phyloP scores from a whole-genome alignment of 2,329 filamentous ascomycete genomes.

The Setomelanomma holmii region DNA sequence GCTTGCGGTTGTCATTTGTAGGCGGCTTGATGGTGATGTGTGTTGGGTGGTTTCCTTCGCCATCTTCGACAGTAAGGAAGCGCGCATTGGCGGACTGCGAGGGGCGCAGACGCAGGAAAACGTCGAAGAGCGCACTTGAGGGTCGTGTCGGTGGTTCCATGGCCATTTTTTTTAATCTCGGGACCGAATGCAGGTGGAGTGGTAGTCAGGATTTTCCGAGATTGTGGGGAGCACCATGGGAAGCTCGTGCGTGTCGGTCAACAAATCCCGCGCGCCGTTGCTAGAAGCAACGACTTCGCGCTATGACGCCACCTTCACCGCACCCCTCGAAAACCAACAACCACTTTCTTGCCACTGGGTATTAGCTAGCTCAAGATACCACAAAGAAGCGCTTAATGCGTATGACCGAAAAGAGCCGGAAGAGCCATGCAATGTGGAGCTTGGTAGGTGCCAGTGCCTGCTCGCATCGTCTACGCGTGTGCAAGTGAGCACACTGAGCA shows the following conservation, averaged over 20 bases:
- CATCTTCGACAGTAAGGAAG: constrained; percentile 78
- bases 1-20: constrained; percentile 80
- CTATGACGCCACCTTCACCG: background rate
- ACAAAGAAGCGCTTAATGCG: too few relatives aligned
- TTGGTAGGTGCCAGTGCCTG: too few relatives aligned
- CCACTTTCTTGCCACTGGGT: too few relatives aligned
- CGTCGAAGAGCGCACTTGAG: constrained; percentile 76
- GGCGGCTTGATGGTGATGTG: constrained; percentile 66
- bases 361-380: too few relatives aligned
- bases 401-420: too few relatives aligned
- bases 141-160: constrained; percentile 48
- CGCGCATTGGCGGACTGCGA: constrained; percentile 54
- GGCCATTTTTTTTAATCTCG: constrained; percentile 18
- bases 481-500: too few relatives aligned
- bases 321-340: too few relatives aligned
- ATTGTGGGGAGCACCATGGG: constrained; percentile 7
- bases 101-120: constrained; percentile 79
- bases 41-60: constrained; percentile 49
- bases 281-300: constrained; percentile 14
- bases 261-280: constrained; percentile 20
- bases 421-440: too few relatives aligned
- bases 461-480: too few relatives aligned
- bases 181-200: constrained; percentile 2
- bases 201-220: constrained; percentile 2
- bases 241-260: constrained; percentile 17